Evolutionary conservation across 2,329 filamentous ascomycete species (phyloP).

Genomic region (Xylariaceae sp.): DNA sequence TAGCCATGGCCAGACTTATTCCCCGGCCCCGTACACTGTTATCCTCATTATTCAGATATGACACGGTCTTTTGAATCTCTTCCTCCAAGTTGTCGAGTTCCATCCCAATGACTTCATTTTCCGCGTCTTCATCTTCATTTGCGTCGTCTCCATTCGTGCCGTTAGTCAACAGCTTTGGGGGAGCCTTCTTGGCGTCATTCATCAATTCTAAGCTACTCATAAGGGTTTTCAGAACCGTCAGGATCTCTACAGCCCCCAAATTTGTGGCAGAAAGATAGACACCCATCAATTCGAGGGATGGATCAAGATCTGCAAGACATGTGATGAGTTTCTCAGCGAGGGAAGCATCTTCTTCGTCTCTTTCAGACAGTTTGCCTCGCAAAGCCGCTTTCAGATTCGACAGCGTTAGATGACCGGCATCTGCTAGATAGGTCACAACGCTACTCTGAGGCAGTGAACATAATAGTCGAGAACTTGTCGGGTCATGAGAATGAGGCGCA

Average conservation of each 20-base stretch:
- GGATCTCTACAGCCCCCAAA: conserved; percentile 62
- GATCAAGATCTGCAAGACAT: conserved; percentile 62
- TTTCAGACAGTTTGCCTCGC: conserved; percentile 41
- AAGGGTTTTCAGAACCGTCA: conserved; percentile 61
- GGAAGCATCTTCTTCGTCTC: conserved; percentile 43
- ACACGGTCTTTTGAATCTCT: conserved; percentile 65
- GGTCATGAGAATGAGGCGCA: conserved; percentile 39
- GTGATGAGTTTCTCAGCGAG: conserved; percentile 59
- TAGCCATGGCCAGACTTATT: conserved; percentile 64
- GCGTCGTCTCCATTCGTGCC: conserved; percentile 22
- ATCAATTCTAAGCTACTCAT: conserved; percentile 66
- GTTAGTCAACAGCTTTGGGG: conserved; percentile 29
- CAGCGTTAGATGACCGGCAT: conserved; percentile 57
- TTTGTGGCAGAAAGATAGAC: conserved; percentile 63
- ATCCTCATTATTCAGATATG: conserved; percentile 62
- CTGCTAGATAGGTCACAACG: conserved; percentile 55
- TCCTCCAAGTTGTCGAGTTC: conserved; percentile 59
- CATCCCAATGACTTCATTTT: conserved; percentile 40
- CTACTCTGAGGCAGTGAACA: conserved; percentile 49
- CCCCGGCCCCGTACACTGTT: conserved; percentile 59
- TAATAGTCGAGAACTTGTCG: conserved; percentile 36
- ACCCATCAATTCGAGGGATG: conserved; percentile 62
- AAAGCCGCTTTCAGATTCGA: conserved; percentile 58
- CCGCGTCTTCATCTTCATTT: conserved; percentile 25
- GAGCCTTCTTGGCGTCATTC: conserved; percentile 37